A percentile compares a stretch with the other conserved stretches of the same genome.
Evolutionary conservation across 768 basidiomycete species (phyloP).

Genomic region (Coprinopsis sp.): DNA sequence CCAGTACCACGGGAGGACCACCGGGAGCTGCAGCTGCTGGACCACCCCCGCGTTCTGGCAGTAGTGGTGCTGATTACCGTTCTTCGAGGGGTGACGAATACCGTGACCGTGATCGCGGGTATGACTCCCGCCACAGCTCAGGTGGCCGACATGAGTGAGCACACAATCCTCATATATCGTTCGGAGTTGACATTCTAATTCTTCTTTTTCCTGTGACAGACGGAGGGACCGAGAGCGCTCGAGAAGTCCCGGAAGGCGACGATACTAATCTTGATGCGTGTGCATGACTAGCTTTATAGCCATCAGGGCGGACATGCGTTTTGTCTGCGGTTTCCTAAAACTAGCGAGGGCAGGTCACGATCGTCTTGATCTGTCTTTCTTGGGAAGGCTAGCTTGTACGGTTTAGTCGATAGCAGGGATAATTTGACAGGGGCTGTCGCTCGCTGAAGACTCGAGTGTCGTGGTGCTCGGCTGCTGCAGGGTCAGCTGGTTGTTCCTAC

Average conservation of each 20-base stretch:
- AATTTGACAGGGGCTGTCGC: too few relatives aligned
- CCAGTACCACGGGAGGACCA: constrained; percentile 34
- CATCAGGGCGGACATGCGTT: background rate
- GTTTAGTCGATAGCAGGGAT: background rate
- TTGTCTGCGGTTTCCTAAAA: constrained; percentile 4
- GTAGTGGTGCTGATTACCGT: constrained; percentile 51
- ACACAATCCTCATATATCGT: constrained; percentile 16
- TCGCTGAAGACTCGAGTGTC: too few relatives aligned
- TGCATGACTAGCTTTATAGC: constrained; percentile 3
- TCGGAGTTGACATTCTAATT: constrained; percentile 23
- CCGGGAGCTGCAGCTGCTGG: constrained; percentile 36
- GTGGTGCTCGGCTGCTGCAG: too few relatives aligned
- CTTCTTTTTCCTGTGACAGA: constrained; percentile 48
- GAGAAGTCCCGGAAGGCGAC: constrained; percentile 63
- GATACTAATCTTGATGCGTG: constrained; percentile 37
- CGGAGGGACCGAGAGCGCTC: constrained; percentile 71
- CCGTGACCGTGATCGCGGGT: constrained; percentile 64
- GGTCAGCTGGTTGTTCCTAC: too few relatives aligned
- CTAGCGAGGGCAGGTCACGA: constrained; percentile 2
- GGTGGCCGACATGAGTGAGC: constrained; percentile 73
- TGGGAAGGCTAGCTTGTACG: constrained; percentile 2
- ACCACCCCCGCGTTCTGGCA: constrained; percentile 36
- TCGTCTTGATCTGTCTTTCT: constrained; percentile 6
- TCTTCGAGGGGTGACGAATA: constrained; percentile 35
- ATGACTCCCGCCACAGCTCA: constrained; percentile 57